Percentiles rank a stretch among this genome's conserved stretches.
phyloP scores from a whole-genome alignment of 163 green algal species.

The Prototheca cutis region DNA sequence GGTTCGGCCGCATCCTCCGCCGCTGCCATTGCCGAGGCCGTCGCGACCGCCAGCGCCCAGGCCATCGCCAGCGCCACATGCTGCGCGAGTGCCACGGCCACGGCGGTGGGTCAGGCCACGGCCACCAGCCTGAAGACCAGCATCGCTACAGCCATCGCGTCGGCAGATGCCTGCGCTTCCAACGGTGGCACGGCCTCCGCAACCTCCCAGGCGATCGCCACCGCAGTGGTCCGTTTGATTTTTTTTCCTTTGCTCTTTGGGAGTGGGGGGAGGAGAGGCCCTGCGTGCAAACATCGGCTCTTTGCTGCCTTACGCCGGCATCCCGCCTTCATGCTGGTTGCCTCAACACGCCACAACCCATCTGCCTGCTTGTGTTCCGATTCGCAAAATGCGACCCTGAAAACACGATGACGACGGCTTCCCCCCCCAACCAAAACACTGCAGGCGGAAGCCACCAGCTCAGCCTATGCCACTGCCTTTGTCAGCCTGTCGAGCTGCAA shows the following conservation, averaged over 20 bases:
- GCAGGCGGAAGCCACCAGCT: not conserved
- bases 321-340: no score
- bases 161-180: not conserved
- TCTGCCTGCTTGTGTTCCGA: no score
- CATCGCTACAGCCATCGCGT: not conserved
- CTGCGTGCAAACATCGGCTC: no score
- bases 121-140: not conserved
- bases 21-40: not conserved
- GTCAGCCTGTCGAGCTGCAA: not conserved
- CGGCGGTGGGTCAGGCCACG: not conserved
- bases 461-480: not conserved
- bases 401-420: no score
- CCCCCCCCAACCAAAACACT: no score
- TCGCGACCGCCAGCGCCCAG: conserved; percentile 1
- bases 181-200: not conserved
- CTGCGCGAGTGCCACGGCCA: not conserved
- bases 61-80: not conserved
- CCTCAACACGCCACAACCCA: no score
- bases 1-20: conserved; percentile 1
- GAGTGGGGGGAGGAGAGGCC: not conserved
- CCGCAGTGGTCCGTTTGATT: not conserved
- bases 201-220: not conserved
- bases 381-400: no score
- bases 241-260: not conserved
- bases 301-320: no score